These are phyloP conservation scores for Geosmithia putterillii DNA, from an alignment of 2,329 filamentous ascomycete genomes.

Conservation along the genomic window DNA sequence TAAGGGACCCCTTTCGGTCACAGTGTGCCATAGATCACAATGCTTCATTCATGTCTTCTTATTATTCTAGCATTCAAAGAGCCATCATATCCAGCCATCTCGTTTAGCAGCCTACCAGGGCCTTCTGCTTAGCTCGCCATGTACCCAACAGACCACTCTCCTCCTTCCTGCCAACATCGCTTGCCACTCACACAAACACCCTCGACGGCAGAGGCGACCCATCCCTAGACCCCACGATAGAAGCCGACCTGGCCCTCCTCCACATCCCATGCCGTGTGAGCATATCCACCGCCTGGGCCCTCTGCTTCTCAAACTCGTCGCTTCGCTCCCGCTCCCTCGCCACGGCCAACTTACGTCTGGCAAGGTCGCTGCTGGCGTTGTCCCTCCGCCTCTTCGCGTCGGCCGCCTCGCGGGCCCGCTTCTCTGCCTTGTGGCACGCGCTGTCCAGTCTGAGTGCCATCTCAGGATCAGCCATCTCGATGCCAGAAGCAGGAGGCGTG, in stretches of 20 bases:
- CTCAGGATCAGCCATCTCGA: constrained; percentile 23
- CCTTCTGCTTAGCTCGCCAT: too few relatives aligned
- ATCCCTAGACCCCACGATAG: neutral
- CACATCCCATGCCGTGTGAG: constrained; percentile 12
- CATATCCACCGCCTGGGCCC: constrained; percentile 30
- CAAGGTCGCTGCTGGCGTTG: constrained; percentile 31
- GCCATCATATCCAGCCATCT: too few relatives aligned
- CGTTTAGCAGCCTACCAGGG: too few relatives aligned
- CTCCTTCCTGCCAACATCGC: too few relatives aligned
- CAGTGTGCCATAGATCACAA: too few relatives aligned
- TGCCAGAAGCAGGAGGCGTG: neutral
- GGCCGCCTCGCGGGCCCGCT: constrained; percentile 23
- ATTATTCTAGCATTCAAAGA: too few relatives aligned
- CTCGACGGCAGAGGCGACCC: too few relatives aligned
- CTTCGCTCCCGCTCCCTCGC: constrained; percentile 36
- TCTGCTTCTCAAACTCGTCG: constrained; percentile 32
- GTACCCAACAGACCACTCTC: too few relatives aligned
- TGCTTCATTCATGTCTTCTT: too few relatives aligned
- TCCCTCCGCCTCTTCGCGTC: constrained; percentile 27
- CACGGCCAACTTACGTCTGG: constrained; percentile 25
- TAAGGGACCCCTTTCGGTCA: too few relatives aligned
- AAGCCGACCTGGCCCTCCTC: constrained; percentile 12
- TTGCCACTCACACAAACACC: too few relatives aligned
- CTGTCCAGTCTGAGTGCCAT: constrained; percentile 34
- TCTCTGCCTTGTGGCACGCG: constrained; percentile 32